phyloP scores from a whole-genome alignment of 2,329 filamentous ascomycete species.

The Talaromyces albobiverticillius region DNA sequence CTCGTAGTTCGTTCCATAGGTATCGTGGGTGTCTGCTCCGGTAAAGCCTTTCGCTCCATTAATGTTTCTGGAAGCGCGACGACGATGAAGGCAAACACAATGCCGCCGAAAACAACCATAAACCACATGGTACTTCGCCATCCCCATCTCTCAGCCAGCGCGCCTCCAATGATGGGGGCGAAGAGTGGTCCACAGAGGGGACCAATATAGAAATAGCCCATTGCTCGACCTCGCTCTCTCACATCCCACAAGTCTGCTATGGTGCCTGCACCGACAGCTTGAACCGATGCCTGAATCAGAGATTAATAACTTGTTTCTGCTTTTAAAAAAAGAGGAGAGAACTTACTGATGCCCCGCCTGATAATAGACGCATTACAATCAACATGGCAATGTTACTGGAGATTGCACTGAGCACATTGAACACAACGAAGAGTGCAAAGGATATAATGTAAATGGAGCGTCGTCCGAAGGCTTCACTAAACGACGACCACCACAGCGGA shows the following conservation, averaged over 20 bases:
- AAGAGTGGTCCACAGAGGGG: slow-evolving; percentile 72
- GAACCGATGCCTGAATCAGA: slow-evolving; percentile 60
- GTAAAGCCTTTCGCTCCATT: slow-evolving; percentile 24
- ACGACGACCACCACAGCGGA: slow-evolving; percentile 82
- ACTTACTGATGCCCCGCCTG: slow-evolving; percentile 63
- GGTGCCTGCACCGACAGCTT: slow-evolving; percentile 79
- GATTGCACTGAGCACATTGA: slow-evolving; percentile 66
- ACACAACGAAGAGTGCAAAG: slow-evolving; percentile 69
- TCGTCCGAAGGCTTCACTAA: slow-evolving; percentile 69
- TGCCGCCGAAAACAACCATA: slow-evolving; percentile 64
- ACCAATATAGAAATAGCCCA: slow-evolving; percentile 79
- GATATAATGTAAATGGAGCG: slow-evolving; percentile 76
- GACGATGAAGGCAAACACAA: slow-evolving; percentile 40
- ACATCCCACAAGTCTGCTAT: slow-evolving; percentile 79
- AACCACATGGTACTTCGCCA: slow-evolving; percentile 82
- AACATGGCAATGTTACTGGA: slow-evolving; percentile 71
- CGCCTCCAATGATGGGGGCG: slow-evolving; percentile 73
- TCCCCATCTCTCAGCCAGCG: slow-evolving; percentile 63
- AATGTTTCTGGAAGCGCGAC: slow-evolving; percentile 46
- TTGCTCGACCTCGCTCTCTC: slow-evolving; percentile 70
- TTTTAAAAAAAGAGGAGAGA: background rate
- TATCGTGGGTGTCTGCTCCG: slow-evolving; percentile 20
- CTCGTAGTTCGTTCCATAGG: slow-evolving; percentile 31
- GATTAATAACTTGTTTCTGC: background rate
- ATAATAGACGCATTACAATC: slow-evolving; percentile 70